phyloP scores from a whole-genome alignment of 2,329 filamentous ascomycete genomes.

The Xylaria sp. region DNA sequence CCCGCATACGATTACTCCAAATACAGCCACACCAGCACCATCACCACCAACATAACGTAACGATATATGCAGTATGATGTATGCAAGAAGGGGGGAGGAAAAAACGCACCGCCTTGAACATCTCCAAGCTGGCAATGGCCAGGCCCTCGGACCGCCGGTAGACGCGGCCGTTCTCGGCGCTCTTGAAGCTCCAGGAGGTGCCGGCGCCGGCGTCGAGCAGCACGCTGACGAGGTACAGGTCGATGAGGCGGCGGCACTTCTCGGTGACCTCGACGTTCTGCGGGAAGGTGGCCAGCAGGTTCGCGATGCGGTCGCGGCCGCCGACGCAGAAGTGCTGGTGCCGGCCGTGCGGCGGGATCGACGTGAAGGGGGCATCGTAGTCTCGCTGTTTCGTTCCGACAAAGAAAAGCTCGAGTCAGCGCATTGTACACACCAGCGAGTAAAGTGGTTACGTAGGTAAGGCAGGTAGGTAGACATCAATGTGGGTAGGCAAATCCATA shows the following conservation, averaged over 20 bases:
- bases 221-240: slow-evolving; percentile 73
- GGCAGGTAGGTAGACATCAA: neutral
- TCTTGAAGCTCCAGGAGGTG: slow-evolving; percentile 89
- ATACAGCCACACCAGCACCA: too few species aligned
- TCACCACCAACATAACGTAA: neutral
- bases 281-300: slow-evolving; percentile 37
- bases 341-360: slow-evolving; percentile 58
- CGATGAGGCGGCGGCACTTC: slow-evolving; percentile 53
- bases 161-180: slow-evolving; percentile 79
- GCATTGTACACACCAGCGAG: neutral
- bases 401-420: slow-evolving; percentile 29
- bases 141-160: slow-evolving; percentile 73
- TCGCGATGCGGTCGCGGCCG: slow-evolving; percentile 48
- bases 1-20: neutral
- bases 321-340: slow-evolving; percentile 68
- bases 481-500: neutral
- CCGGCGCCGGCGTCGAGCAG: slow-evolving; percentile 88
- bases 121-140: slow-evolving; percentile 72
- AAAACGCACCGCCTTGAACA: slow-evolving; percentile 73
- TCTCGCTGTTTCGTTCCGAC: slow-evolving; percentile 31
- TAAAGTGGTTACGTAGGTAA: neutral
- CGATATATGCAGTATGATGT: neutral
- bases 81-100: too few species aligned
- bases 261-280: slow-evolving; percentile 44
- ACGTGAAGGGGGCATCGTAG: slow-evolving; percentile 39